Base-by-base conservation (phyloP, 2,329 filamentous ascomycete genomes). In the Corinectria fuckeliana region DNA sequence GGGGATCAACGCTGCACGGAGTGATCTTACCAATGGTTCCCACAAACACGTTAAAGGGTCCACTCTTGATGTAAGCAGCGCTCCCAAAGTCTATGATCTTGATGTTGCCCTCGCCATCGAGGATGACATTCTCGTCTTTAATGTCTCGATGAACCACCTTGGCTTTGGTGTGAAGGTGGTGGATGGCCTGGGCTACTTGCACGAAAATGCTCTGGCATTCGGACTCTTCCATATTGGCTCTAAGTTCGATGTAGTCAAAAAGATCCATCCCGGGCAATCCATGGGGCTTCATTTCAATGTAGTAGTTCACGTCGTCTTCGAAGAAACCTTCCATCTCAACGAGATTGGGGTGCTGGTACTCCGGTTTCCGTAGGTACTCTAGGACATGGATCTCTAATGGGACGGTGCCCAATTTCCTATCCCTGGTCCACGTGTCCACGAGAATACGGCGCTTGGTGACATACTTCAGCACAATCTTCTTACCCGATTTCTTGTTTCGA, bases 61-160 rank as follows among this genome's bases (percentile, higher is more conserved):
- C 95, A 75, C 91, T 97, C 80, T 96, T 97, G 81, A 98, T 96
- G 75, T 99, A 99, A 62, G 95, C 93, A 59, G 95, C 95, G 73
- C 93, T 97, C 60, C 95, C 95, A 78, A 99, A 99, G 76, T 99
- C 95, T 68, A 98, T 98, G 71, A 99, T 82, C 79, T 97, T 98
- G 77, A 99, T 96, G 68, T 91, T 89, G 23, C 94, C 93, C 74
- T 98, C 93, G 32, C 95, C 94, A 72, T 99, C 95, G 14, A 99
- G 82, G 55, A 99, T 91, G 26, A 99, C 92, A 69, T 99, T 99
- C 78, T 99, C 95, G 71, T 99, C 95, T 76, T 99, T 99, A 83
- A 99, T 98, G 72, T 99, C 95, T 32, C 95, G 90, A 76, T 99
- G 95, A 10, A 99, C 95, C 8, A 99, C 94, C 50, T 91, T 83